A percentile compares a stretch with the other conserved stretches of the same genome.
Evolutionary conservation across 129 eudicot species (phyloP).

Genomic region (Flaveria robusta): DNA sequence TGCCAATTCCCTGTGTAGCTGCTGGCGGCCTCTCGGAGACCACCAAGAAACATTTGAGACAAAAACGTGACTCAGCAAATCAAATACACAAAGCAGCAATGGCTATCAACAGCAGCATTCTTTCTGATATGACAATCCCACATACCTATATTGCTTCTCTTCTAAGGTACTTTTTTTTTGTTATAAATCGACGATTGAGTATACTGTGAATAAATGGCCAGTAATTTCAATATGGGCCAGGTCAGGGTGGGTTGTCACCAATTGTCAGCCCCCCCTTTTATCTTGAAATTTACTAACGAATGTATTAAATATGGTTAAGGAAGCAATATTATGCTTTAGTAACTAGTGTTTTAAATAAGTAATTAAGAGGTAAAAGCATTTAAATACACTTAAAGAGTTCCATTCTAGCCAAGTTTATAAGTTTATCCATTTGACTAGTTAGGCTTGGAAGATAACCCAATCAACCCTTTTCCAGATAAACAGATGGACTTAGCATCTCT

Average conservation of each 20-base stretch:
- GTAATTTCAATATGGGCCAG: too few relatives aligned
- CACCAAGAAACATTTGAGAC: slow-evolving; percentile 62
- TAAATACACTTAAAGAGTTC: too few relatives aligned
- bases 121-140: slow-evolving; percentile 80
- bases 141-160: slow-evolving; percentile 67
- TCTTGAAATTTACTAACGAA: too few relatives aligned
- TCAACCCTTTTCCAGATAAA: background rate
- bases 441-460: background rate
- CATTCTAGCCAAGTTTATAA: too few relatives aligned
- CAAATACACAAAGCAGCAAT: slow-evolving; percentile 89
- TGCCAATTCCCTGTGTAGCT: slow-evolving; percentile 72
- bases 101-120: slow-evolving; percentile 69
- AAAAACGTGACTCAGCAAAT: slow-evolving; percentile 62
- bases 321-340: too few relatives aligned
- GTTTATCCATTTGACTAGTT: background rate
- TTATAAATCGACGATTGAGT: slow-evolving; percentile 11
- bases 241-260: background rate
- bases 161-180: slow-evolving; percentile 51
- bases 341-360: background rate
- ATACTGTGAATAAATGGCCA: background rate
- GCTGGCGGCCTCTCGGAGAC: slow-evolving; percentile 62
- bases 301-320: too few relatives aligned
- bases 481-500: background rate
- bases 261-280: too few relatives aligned
- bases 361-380: background rate